phyloP scores from a whole-genome alignment of 192 early-diverging fungal species.

The Linnemannia exigua region DNA sequence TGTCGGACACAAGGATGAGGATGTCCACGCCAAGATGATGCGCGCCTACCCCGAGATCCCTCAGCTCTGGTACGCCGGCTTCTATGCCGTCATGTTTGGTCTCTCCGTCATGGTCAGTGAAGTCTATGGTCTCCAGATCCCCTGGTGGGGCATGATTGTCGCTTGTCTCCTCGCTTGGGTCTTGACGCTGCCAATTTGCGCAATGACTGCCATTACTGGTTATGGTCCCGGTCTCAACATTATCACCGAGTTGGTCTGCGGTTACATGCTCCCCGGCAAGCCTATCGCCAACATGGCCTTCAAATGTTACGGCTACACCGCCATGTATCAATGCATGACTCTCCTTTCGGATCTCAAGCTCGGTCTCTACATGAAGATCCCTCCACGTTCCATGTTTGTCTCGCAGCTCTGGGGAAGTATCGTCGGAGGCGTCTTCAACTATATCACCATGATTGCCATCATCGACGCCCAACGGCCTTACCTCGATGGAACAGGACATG shows the following conservation, averaged over 20 bases:
- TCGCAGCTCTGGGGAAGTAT: constrained; percentile 72
- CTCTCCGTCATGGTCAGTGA: constrained; percentile 50
- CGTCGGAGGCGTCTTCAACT: constrained; percentile 61
- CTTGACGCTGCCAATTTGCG: constrained; percentile 68
- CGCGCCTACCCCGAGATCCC: constrained; percentile 62
- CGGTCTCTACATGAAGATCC: constrained; percentile 80
- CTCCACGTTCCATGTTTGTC: constrained; percentile 74
- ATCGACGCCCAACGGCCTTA: constrained; percentile 34
- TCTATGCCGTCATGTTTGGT: constrained; percentile 56
- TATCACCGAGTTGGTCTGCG: constrained; percentile 70
- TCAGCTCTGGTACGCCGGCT: constrained; percentile 61
- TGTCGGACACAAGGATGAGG: constrained; percentile 15
- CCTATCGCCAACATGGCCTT: constrained; percentile 67
- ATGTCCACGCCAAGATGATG: constrained; percentile 60
- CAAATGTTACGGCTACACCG: constrained; percentile 69
- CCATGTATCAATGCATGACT: constrained; percentile 80
- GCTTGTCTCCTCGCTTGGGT: constrained; percentile 47
- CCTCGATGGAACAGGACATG: constrained; percentile 45
- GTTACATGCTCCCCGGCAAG: constrained; percentile 70
- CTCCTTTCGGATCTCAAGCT: constrained; percentile 82
- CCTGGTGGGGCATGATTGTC: constrained; percentile 65
- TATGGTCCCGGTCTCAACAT: constrained; percentile 65
- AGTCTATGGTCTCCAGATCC: constrained; percentile 51
- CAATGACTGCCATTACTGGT: constrained; percentile 67
- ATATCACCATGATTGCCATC: constrained; percentile 53